Evolutionary conservation across 2,329 filamentous ascomycete genomes (phyloP).

Genomic region (Colletotrichum sp.): DNA sequence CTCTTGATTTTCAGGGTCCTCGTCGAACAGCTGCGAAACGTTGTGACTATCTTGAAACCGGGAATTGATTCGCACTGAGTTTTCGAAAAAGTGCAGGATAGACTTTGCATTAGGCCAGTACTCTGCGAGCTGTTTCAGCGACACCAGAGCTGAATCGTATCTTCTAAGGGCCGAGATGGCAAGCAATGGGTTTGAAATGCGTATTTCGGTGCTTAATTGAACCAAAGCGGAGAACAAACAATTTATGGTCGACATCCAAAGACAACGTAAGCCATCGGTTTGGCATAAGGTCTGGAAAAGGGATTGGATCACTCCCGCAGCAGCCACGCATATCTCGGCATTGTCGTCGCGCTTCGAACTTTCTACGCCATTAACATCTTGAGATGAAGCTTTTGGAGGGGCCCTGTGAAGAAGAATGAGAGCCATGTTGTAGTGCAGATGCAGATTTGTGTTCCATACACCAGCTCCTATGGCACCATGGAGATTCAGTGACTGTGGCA

Average conservation of each 20-base stretch:
- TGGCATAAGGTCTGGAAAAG: not conserved
- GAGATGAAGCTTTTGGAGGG: not conserved
- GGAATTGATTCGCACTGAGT: not conserved
- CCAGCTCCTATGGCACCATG: not conserved
- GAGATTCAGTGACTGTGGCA: not conserved
- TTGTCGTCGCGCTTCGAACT: not conserved
- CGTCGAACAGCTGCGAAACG: accelerated
- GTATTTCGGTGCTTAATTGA: not conserved
- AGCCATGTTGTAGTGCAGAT: not conserved
- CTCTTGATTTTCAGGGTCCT: too few relatives aligned
- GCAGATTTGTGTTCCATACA: not conserved
- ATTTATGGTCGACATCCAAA: not conserved
- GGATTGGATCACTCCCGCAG: not conserved
- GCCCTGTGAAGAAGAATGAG: not conserved
- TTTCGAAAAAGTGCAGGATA: not conserved
- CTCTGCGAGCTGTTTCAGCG: not conserved
- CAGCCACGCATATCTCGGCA: not conserved
- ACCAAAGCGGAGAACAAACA: not conserved
- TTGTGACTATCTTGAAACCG: not conserved
- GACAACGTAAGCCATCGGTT: not conserved
- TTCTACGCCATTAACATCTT: not conserved
- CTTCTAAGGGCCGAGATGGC: not conserved
- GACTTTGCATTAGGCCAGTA: not conserved
- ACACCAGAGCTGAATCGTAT: not conserved
- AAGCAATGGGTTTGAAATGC: not conserved